Evolutionary conservation across 805 yeast species (phyloP).

Genomic region (Schwanniomyces vanrijiae): DNA sequence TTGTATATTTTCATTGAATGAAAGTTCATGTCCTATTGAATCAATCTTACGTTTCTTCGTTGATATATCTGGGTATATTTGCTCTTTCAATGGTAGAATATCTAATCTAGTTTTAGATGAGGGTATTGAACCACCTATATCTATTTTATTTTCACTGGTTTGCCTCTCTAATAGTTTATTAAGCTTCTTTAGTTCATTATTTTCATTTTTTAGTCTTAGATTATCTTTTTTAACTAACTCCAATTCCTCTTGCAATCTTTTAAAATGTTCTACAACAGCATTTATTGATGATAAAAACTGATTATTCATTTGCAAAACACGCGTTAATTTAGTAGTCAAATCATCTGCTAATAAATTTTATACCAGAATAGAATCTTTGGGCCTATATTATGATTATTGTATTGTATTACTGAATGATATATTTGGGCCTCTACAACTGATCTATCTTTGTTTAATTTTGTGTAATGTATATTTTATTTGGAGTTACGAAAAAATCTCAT

Average conservation of each 20-base stretch:
- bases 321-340: neutral
- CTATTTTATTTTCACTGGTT: no score
- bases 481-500: constrained; percentile 1
- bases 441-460: neutral
- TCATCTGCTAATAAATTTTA: neutral
- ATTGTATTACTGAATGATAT: neutral
- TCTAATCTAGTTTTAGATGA: neutral
- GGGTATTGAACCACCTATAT: no score
- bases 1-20: neutral
- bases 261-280: constrained; percentile 1
- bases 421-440: neutral
- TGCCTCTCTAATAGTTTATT: neutral
- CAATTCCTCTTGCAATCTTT: neutral
- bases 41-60: neutral
- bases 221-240: neutral
- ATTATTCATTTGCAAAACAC: neutral
- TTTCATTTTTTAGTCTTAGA: neutral
- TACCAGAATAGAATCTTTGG: neutral
- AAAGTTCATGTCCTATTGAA: neutral
- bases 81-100: neutral
- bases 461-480: neutral
- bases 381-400: neutral
- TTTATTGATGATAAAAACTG: neutral
- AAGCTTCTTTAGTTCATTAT: neutral
- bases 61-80: neutral